Evolutionary conservation across 805 yeast species (phyloP).

Genomic region (Saccharomycopsis sp.): DNA sequence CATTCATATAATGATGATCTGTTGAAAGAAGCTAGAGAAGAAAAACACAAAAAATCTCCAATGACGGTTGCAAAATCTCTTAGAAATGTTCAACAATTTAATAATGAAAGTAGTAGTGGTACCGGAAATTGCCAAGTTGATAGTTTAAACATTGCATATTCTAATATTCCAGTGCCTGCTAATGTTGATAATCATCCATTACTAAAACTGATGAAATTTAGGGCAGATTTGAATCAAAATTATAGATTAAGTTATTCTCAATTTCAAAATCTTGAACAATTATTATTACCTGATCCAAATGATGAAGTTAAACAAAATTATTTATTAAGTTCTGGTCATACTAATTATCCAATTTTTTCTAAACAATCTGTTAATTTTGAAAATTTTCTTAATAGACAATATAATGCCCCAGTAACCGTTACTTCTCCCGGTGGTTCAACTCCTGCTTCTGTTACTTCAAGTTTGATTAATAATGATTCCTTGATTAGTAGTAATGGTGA

Average conservation of each 20-base stretch:
- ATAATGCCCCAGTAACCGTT: constrained; percentile 1
- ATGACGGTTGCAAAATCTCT: background rate
- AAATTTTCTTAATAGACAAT: background rate
- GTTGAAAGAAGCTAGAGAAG: no score
- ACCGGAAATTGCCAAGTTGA: background rate
- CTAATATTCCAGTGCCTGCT: constrained; percentile 1
- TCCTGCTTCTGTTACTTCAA: constrained; percentile 12
- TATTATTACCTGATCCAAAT: constrained; percentile 10
- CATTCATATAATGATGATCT: no score
- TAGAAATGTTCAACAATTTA: background rate
- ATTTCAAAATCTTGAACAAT: constrained; percentile 3
- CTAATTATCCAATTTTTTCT: constrained; percentile 7
- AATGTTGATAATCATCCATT: constrained; percentile 13
- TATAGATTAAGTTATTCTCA: constrained; percentile 13
- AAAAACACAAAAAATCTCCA: background rate
- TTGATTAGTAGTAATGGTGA: constrained; percentile 14
- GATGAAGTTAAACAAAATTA: constrained; percentile 16
- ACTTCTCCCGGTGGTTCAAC: constrained; percentile 18
- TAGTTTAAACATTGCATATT: background rate
- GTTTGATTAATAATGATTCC: constrained; percentile 14
- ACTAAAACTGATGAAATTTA: constrained; percentile 5
- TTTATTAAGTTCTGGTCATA: constrained; percentile 16
- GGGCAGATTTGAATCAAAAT: background rate
- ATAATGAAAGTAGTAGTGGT: background rate
- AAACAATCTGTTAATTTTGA: constrained; percentile 9